Evolutionary conservation across 179 eudicot genomes (phyloP), one percentile per base, ranked within the genome.

Genomic region (Beta lomatogona): DNA sequence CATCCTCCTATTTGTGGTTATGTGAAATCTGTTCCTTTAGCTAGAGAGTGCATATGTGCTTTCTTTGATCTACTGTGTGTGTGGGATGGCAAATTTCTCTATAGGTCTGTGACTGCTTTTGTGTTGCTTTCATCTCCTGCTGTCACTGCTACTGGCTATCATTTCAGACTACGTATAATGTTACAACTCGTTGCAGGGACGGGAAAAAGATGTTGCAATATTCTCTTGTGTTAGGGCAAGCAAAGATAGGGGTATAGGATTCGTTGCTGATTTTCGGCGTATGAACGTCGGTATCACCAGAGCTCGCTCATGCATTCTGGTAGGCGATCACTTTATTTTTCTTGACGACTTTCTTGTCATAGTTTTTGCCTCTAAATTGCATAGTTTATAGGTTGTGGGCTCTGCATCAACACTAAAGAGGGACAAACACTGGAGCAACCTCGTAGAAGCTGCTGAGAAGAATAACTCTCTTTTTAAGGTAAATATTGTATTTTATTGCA

Each of bases 231-330:
- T 96, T 54, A 89, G 99, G 81, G 89, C 98, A 68, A 96, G 87
- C 89, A 79, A 93, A 83, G 91, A 89, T 45, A 79, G 31, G 75
- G 89, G 93, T 80, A 94, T 94, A 67, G 99, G 98, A 14, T 94
- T 93, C 82, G 96, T 94, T 75, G 72, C 88, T 78, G 99, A 96
- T 90, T 91, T 82, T 82, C 89, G 97, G 77, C 88, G 98, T 79
- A 94, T 96, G 99, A 96, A 96, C 90, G 99, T 96, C 9, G 98
- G 99, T 15, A 96, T 96, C 82, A 94, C 99, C 55, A 90, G 98
- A 88, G 98, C 98, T 70, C 91, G 96, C 61, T 90, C 99, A 71
- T 91, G 94, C 60, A 88, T 96, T 79, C 85, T 94, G 95, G 99
- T 95, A 92, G 89, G 54, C 72, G 19, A 21, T 59, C 21, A 15